Evolutionary conservation across 139 green algal species (phyloP).

Genomic region (Picochlorum sp.): DNA sequence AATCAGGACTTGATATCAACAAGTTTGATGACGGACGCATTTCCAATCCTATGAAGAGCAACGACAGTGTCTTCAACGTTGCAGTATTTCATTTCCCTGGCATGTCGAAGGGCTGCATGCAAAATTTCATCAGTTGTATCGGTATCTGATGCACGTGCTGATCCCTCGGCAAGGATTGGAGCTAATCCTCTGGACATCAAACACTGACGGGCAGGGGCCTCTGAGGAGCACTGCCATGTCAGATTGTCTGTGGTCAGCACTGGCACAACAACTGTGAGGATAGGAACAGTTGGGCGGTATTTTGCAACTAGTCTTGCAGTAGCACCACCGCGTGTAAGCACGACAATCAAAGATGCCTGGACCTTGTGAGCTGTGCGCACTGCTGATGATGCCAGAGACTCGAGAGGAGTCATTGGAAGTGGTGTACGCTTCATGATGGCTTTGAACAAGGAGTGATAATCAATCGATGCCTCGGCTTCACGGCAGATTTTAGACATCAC

Average conservation of each 20-base stretch:
- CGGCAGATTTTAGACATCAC: constrained; percentile 91
- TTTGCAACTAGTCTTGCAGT: constrained; percentile 90
- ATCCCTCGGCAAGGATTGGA: constrained; percentile 85
- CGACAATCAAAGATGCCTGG: constrained; percentile 81
- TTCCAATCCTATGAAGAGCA: constrained; percentile 89
- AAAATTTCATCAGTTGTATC: constrained; percentile 86
- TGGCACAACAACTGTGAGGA: constrained; percentile 87
- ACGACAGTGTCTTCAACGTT: constrained; percentile 76
- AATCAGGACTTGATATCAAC: constrained; percentile 46
- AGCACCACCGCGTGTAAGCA: constrained; percentile 76
- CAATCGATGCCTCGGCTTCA: constrained; percentile 82
- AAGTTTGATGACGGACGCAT: constrained; percentile 94
- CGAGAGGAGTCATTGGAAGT: constrained; percentile 87
- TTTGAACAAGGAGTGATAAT: constrained; percentile 88
- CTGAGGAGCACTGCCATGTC: constrained; percentile 82
- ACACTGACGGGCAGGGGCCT: constrained; percentile 74
- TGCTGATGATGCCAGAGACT: constrained; percentile 90
- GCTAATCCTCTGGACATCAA: constrained; percentile 79
- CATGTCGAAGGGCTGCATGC: constrained; percentile 52
- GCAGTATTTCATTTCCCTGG: constrained; percentile 67
- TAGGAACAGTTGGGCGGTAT: constrained; percentile 79
- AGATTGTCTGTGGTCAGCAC: constrained; percentile 83
- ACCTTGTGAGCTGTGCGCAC: constrained; percentile 93
- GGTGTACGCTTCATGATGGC: constrained; percentile 74
- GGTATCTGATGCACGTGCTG: constrained; percentile 70